These are phyloP conservation scores for Citrus trifoliata DNA, from an alignment of 345 rosid species.

Conservation along the genomic window DNA sequence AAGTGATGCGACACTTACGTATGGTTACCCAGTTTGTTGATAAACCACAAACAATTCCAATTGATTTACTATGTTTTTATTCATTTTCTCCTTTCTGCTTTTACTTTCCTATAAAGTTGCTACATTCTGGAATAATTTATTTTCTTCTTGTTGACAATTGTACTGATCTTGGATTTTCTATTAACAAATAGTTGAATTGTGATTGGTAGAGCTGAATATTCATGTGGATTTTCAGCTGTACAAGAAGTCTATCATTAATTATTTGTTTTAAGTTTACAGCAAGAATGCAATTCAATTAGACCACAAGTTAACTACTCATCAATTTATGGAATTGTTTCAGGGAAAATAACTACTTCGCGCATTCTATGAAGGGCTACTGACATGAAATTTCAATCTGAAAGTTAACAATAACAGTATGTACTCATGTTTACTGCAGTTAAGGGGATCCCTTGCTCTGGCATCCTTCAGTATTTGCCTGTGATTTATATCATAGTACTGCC, in stretches of 20 bases:
- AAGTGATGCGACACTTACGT: background rate
- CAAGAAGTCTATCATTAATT: background rate
- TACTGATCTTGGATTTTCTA: background rate
- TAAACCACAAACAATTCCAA: background rate
- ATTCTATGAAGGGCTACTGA: no score
- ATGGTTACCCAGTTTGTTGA: background rate
- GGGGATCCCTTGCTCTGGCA: background rate
- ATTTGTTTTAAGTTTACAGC: background rate
- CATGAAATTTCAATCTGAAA: no score
- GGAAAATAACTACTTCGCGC: background rate
- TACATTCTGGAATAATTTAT: background rate
- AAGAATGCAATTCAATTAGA: background rate
- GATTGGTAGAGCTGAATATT: background rate
- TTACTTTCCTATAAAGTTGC: background rate
- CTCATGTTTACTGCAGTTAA: background rate
- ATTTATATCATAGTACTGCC: background rate
- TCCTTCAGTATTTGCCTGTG: background rate
- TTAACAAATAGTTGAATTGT: background rate
- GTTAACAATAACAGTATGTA: background rate
- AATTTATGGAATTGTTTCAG: background rate
- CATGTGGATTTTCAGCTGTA: background rate
- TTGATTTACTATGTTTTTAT: background rate
- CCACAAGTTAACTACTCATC: background rate
- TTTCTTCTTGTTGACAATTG: background rate
- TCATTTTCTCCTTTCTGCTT: background rate